These are phyloP conservation scores for Zalaria sp. DNA, from an alignment of 2,329 filamentous ascomycete genomes.

Conservation along the genomic window DNA sequence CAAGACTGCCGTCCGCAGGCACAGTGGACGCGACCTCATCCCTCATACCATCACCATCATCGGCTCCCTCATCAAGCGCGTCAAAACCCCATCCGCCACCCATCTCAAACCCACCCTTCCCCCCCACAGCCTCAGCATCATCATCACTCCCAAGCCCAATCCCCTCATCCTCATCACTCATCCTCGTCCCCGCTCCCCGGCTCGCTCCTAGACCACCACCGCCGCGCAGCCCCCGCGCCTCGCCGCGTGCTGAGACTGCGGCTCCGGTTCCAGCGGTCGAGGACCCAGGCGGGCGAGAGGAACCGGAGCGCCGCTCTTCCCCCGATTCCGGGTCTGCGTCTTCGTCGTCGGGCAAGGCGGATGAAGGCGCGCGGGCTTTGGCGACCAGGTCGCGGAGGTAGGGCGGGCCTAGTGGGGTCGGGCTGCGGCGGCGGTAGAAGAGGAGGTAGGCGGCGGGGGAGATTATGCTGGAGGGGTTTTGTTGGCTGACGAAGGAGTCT, in stretches of 20 bases:
- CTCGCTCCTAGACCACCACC: conserved; percentile 3
- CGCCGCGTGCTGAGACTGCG: conserved; percentile 43
- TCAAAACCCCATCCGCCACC: too few relatives aligned
- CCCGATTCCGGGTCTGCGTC: conserved; percentile 43
- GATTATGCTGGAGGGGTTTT: conserved; percentile 49
- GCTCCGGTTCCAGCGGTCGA: conserved; percentile 65
- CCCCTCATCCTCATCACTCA: conserved; percentile 2
- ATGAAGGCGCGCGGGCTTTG: conserved; percentile 39
- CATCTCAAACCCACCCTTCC: too few relatives aligned
- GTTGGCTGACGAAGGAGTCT: conserved; percentile 57
- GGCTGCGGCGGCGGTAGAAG: conserved; percentile 83
- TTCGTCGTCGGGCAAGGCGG: conserved; percentile 26
- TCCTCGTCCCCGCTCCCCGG: conserved; percentile 1
- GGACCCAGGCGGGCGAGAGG: conserved; percentile 79
- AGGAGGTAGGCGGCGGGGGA: conserved; percentile 76
- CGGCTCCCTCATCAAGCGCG: too few relatives aligned
- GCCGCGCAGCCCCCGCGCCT: conserved; percentile 3
- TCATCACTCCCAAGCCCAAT: conserved; percentile 1
- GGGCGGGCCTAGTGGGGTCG: conserved; percentile 62
- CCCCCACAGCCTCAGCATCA: background rate
- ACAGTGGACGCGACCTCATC: too few relatives aligned
- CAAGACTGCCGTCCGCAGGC: too few relatives aligned
- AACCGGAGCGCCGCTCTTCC: conserved; percentile 79
- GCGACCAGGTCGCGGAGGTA: conserved; percentile 58
- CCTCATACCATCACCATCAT: too few relatives aligned